These are phyloP conservation scores for Kodamaea kakaduensis DNA, from an alignment of 805 yeast genomes.

Conservation along the genomic window DNA sequence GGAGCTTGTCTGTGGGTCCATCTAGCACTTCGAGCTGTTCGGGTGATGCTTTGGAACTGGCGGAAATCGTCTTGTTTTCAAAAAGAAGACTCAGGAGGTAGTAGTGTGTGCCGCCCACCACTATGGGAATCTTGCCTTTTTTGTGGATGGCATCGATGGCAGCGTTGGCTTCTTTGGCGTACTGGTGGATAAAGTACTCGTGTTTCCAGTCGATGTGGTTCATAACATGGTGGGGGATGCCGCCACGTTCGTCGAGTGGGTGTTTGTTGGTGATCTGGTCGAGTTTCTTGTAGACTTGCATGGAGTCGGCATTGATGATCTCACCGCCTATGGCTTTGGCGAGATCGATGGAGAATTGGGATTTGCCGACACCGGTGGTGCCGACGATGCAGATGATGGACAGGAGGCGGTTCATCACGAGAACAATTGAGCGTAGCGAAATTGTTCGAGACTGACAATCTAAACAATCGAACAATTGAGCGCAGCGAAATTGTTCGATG, in stretches of 20 bases:
- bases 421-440: conserved; percentile 18
- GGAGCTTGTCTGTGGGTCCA: conserved; percentile 50
- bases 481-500: background rate
- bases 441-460: conserved; percentile 3
- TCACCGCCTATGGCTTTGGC: conserved; percentile 81
- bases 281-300: conserved; percentile 82
- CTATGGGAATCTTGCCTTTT: conserved; percentile 72
- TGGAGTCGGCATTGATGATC: conserved; percentile 91
- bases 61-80: conserved; percentile 55
- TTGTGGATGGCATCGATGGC: conserved; percentile 62
- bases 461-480: background rate
- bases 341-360: conserved; percentile 74
- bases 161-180: conserved; percentile 63
- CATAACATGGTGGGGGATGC: conserved; percentile 81
- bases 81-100: conserved; percentile 78
- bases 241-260: conserved; percentile 71
- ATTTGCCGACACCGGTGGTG: conserved; percentile 96
- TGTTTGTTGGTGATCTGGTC: conserved; percentile 89
- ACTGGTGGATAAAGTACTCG: conserved; percentile 77
- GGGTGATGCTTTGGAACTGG: conserved; percentile 18
- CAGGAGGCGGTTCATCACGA: conserved; percentile 31
- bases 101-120: conserved; percentile 96
- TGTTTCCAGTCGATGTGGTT: conserved; percentile 78
- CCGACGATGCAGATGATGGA: conserved; percentile 70
- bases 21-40: conserved; percentile 45